Base-by-base conservation (phyloP, 768 basidiomycete species). In the Agrocybe praecox region DNA sequence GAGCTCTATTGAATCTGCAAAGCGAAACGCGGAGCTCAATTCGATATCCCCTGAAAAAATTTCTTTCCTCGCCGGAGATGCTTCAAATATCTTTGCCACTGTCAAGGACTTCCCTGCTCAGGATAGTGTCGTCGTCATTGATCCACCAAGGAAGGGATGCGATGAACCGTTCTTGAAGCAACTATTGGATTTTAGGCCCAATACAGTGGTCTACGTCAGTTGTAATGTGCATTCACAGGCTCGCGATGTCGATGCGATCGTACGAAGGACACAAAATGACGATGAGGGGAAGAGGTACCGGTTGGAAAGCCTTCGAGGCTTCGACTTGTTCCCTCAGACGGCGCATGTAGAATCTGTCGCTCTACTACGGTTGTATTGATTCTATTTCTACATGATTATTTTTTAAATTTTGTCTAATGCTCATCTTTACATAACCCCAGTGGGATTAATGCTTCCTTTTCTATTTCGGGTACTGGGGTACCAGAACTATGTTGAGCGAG, bases 281-380 rank as follows among this genome's bases (percentile, higher is more conserved):
- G 75, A 60, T 42, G 74, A 62, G 55, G 69, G 67, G 63, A 74
- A 70, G 64, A 76, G 74, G 64, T 99, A 97, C 73, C 78, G 82
- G 59, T 63, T 99, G 65, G 91, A 95, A 74, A 92, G 87, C 63
- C 62, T 97, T 65, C 72, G 90, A 58, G 96, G 94, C 33, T 93
- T 97, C 62, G 96, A 98, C 76, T 68, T 99, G 53, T 99, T 98
- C 76, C 94, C 96, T 8, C 95, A 98, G 78, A 96, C 94, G 22
- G 90, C 92, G 12, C 96, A 98, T 77, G 93, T 96, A 9, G 94
- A 98, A 74, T 84, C 83, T 53, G 86, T 93, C 12, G 88, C 88
- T 6, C 80, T 92, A 24, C 73, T 92, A 63, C 76, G 84, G 60
- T 72, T 87, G 44, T 69, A 65, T 50, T 69, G 48, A 65, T 46